Base-by-base conservation (phyloP, 306 rosid species). In the Lathyrus oleraceus region DNA sequence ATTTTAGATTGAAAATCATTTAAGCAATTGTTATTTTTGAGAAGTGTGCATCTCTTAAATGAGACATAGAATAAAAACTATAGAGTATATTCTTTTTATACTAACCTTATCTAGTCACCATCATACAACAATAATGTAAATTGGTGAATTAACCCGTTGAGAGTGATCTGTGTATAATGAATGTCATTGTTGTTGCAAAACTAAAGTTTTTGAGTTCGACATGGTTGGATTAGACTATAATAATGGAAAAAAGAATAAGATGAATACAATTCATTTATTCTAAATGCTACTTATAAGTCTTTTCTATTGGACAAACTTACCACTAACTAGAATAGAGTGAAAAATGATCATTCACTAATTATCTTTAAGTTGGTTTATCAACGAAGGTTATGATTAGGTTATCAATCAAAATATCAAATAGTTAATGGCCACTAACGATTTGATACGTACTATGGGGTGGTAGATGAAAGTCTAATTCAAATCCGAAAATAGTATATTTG, bases 321-420 rank as follows among this genome's bases (percentile, higher is more conserved):
- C 59, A 53, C 59, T 21, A 25, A 6, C 6, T 15, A 39, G 28
- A 39, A 56, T 47, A 76, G 63, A 67, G 62, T 30, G 76, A 32
- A 20, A 67, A 75, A 10, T 45, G 40, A 10, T 8, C 40, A 30
- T 47, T 10, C 30, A 52, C 20, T 42, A 23, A 12, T 65, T 28
- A 62, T 48, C 28, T 74, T 60, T 57, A 70, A 58, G 52, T 70
- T 39, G 58, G 72, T 81, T 84, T 69, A 58, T 25, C 52, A 76
- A 70, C 79, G 73, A 6, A 45, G 58, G 85, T 87, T 87, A 6
- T 40, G 58, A 85, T 89, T 87, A 81, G 88, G 88, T 85, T 42
- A 73, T 54, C 88, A 68, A 83, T 83, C 92, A 25, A 25, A 25
- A 25, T 25, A 25, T 25, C 28, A 81, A 80, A 64, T 73, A 56